These are phyloP conservation scores for Xanthoconium separans DNA, from an alignment of 1,284 basidiomycete genomes.

Conservation along the genomic window DNA sequence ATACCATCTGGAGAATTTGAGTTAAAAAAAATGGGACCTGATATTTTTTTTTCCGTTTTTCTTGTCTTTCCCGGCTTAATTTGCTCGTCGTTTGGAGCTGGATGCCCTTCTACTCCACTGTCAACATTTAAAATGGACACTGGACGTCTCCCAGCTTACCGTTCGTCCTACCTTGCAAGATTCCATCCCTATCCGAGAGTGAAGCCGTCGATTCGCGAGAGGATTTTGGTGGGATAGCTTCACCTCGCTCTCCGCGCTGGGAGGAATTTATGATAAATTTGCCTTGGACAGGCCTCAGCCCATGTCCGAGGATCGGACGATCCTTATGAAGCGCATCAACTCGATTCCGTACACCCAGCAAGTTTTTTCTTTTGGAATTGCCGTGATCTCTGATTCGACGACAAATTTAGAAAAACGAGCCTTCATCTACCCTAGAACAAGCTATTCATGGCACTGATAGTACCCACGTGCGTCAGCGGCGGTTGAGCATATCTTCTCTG, in stretches of 20 bases:
- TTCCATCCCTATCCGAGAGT: slow-evolving; percentile 31
- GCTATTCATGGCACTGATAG: slow-evolving; percentile 12
- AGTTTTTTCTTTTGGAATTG: not conserved
- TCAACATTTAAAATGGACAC: slow-evolving; percentile 20
- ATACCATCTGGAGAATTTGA: slow-evolving; percentile 20
- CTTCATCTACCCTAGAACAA: not conserved
- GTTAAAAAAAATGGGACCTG: slow-evolving; percentile 13
- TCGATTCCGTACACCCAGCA: not conserved
- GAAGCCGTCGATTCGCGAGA: slow-evolving; percentile 27
- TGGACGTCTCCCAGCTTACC: slow-evolving; percentile 23
- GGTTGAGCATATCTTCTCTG: slow-evolving; percentile 23
- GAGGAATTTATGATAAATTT: slow-evolving; percentile 5
- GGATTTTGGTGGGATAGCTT: slow-evolving; percentile 19
- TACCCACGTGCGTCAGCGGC: slow-evolving; percentile 3
- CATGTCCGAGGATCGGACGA: not conserved
- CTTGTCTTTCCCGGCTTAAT: slow-evolving; percentile 1
- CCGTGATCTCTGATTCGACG: not conserved
- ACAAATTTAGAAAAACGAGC: slow-evolving; percentile 12
- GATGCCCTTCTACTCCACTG: not conserved
- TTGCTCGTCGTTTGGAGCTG: slow-evolving; percentile 3
- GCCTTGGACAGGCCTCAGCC: slow-evolving; percentile 4
- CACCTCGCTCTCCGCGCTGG: slow-evolving; percentile 1
- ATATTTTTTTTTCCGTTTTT: not conserved
- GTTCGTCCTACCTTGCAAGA: slow-evolving; percentile 30
- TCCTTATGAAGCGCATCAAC: not conserved